These are phyloP conservation scores for Mycena metata DNA, from an alignment of 768 basidiomycete genomes.

Conservation along the genomic window DNA sequence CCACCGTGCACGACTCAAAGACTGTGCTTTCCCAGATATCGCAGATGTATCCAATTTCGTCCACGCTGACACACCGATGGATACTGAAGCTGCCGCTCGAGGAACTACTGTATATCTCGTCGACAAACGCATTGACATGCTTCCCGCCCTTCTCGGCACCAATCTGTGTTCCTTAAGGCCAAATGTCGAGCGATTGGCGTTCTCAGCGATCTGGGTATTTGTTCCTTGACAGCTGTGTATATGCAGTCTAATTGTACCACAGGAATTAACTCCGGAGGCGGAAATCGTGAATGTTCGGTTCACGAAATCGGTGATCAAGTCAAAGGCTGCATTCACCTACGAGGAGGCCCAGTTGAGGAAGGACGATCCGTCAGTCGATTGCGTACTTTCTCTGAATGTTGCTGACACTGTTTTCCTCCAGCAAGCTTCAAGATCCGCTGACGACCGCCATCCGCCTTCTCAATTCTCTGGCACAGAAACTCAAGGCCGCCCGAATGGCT, in stretches of 20 bases:
- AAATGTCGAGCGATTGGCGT: constrained; percentile 93
- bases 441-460: constrained; percentile 90
- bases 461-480: constrained; percentile 86
- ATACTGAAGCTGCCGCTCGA: constrained; percentile 93
- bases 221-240: neutral
- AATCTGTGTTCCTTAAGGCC: constrained; percentile 95
- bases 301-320: constrained; percentile 96
- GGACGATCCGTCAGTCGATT: constrained; percentile 82
- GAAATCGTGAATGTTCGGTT: constrained; percentile 93
- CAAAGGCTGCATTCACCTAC: constrained; percentile 97
- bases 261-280: constrained; percentile 93
- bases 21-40: constrained; percentile 73
- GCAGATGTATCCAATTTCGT: constrained; percentile 99
- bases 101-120: constrained; percentile 99
- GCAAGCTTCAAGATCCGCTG: constrained; percentile 82
- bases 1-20: constrained; percentile 5
- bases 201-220: constrained; percentile 94
- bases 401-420: constrained; percentile 46
- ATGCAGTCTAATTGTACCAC: constrained; percentile 30
- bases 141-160: constrained; percentile 92
- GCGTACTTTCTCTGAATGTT: neutral
- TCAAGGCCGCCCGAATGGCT: constrained; percentile 89
- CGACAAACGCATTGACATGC: constrained; percentile 99
- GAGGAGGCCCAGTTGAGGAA: constrained; percentile 95
- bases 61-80: constrained; percentile 93